Percentiles rank a stretch among this genome's conserved stretches.
These are phyloP conservation scores for Chrysoporthe deuterocubensis DNA, from an alignment of 2,329 filamentous ascomycete genomes.

Conservation along the genomic window DNA sequence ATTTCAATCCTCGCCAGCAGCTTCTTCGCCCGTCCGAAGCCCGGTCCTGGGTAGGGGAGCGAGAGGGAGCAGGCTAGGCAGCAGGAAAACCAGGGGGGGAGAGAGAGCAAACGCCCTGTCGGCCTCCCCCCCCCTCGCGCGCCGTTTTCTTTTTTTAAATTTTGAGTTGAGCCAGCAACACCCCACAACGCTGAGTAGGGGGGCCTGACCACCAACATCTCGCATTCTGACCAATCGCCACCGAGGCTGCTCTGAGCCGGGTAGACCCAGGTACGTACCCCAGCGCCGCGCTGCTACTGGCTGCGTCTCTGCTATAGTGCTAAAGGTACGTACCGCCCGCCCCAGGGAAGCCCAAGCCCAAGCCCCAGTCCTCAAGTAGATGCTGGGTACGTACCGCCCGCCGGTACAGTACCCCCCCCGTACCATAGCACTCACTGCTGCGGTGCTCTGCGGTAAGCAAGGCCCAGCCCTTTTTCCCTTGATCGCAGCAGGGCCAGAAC, in stretches of 20 bases:
- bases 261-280: neutral
- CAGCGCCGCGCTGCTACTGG: neutral
- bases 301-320: neutral
- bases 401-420: too few relatives aligned
- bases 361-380: too few relatives aligned
- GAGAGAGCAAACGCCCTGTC: neutral
- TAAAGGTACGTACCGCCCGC: neutral
- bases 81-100: constrained; percentile 14
- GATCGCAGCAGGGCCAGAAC: neutral
- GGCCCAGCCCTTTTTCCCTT: too few relatives aligned
- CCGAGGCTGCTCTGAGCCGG: neutral
- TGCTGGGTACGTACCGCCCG: too few relatives aligned
- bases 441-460: too few relatives aligned
- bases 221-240: constrained; percentile 26
- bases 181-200: constrained; percentile 7
- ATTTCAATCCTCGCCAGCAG: neutral
- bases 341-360: too few relatives aligned
- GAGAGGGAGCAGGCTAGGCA: neutral
- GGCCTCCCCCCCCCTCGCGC: constrained; percentile 14
- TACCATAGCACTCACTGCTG: too few relatives aligned
- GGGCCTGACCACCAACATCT: constrained; percentile 16
- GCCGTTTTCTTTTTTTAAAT: constrained; percentile 30
- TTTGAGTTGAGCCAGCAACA: constrained; percentile 21
- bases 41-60: neutral
- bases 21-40: neutral